phyloP scores from a whole-genome alignment of 2,329 filamentous ascomycete genomes.

The Hypomyces perniciosus region DNA sequence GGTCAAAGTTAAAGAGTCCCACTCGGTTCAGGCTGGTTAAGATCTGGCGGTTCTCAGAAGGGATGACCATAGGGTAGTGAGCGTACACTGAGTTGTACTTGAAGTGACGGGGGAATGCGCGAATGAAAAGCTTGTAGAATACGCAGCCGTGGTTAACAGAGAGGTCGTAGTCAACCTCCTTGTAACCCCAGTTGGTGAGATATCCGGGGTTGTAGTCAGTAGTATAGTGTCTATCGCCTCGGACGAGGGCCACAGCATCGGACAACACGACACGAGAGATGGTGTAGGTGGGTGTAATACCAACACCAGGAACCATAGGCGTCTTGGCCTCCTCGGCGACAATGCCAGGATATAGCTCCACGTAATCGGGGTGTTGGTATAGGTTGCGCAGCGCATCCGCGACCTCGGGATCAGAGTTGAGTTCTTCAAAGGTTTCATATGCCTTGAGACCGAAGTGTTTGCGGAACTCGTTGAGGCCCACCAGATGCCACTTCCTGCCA shows the following conservation, averaged over 20 bases:
- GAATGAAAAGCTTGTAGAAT: constrained; percentile 77
- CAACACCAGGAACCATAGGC: constrained; percentile 67
- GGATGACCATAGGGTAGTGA: constrained; percentile 68
- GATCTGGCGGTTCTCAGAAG: constrained; percentile 66
- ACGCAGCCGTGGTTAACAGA: constrained; percentile 74
- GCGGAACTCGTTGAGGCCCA: constrained; percentile 77
- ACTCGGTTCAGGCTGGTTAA: constrained; percentile 61
- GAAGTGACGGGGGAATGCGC: constrained; percentile 77
- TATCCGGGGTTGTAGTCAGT: constrained; percentile 67
- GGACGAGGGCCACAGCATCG: constrained; percentile 71
- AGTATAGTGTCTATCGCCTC: constrained; percentile 74
- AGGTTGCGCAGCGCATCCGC: constrained; percentile 59
- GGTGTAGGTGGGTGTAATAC: constrained; percentile 70
- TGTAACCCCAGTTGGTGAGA: constrained; percentile 80
- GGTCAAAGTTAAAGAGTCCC: constrained; percentile 63
- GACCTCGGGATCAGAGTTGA: constrained; percentile 70
- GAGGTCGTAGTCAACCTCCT: constrained; percentile 66
- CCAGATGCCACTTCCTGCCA: constrained; percentile 69
- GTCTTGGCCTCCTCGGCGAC: constrained; percentile 70
- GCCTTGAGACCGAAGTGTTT: constrained; percentile 73
- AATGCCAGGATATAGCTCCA: constrained; percentile 75
- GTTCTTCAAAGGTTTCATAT: constrained; percentile 74
- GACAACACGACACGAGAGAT: constrained; percentile 71
- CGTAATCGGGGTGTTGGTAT: constrained; percentile 72
- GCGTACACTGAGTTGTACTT: constrained; percentile 72